phyloP scores from a whole-genome alignment of 2,329 filamentous ascomycete genomes.

The Clarireedia homoeocarpa region DNA sequence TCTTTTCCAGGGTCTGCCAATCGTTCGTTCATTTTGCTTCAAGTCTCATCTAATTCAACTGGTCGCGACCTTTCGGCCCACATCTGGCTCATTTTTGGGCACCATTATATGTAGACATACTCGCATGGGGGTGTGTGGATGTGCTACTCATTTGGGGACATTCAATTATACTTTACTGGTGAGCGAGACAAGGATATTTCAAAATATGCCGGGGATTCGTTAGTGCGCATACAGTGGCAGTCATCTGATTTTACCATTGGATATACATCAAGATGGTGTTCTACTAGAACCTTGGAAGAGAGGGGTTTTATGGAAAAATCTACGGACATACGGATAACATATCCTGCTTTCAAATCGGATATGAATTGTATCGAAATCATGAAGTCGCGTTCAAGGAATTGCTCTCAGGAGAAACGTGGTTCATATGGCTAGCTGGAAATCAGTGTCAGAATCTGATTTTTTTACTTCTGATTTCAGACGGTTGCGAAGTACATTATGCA shows the following conservation, averaged over 20 bases:
- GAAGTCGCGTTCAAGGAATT: background rate
- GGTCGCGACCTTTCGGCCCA: background rate
- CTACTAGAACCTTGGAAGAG: background rate
- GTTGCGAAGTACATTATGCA: background rate
- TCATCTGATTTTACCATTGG: conserved; percentile 9
- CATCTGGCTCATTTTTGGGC: conserved; percentile 3
- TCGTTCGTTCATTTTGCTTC: background rate
- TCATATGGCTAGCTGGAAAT: background rate
- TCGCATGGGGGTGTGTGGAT: conserved; percentile 9
- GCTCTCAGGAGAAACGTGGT: too few relatives aligned
- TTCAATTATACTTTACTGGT: conserved; percentile 1
- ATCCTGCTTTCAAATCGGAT: background rate
- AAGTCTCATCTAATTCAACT: background rate
- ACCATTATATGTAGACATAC: background rate
- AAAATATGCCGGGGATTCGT: background rate
- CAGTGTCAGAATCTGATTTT: background rate
- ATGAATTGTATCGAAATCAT: background rate
- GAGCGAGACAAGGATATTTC: background rate
- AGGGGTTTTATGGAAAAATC: background rate
- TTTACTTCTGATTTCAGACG: background rate
- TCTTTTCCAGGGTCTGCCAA: background rate
- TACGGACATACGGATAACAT: background rate
- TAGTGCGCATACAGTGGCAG: conserved; percentile 8
- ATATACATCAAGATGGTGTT: background rate
- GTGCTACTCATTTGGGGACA: background rate